Evolutionary conservation across 202 grass and related monocot species (phyloP).

Genomic region (Bolboschoenoplectus hybrid): DNA sequence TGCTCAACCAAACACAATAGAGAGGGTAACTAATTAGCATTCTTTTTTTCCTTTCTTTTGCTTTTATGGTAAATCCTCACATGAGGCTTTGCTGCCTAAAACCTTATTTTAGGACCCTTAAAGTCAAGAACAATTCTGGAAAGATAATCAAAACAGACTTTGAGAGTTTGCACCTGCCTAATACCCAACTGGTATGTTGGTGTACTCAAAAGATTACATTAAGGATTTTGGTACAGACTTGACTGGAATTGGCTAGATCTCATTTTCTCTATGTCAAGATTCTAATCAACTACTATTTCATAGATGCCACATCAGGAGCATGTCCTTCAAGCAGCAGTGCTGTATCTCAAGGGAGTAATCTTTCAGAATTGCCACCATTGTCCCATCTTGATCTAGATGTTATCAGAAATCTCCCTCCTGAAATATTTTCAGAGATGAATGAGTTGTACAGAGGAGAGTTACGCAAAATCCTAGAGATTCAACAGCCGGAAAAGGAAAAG

Average conservation of each 20-base stretch:
- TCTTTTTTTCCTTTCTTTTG: background rate
- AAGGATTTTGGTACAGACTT: background rate
- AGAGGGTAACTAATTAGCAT: conserved; percentile 38
- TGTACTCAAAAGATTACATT: background rate
- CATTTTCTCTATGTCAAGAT: conserved; percentile 7
- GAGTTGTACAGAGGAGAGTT: conserved; percentile 80
- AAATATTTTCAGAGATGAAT: conserved; percentile 94
- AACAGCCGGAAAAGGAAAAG: conserved; percentile 38
- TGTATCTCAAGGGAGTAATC: conserved; percentile 52
- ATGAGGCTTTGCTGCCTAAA: background rate
- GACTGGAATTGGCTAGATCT: background rate
- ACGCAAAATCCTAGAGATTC: conserved; percentile 52
- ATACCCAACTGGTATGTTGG: background rate
- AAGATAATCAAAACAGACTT: background rate
- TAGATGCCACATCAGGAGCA: conserved; percentile 9
- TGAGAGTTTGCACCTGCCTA: background rate
- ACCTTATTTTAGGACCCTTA: background rate
- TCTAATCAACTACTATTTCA: background rate
- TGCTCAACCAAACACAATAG: conserved; percentile 38
- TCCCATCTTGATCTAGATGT: conserved; percentile 81
- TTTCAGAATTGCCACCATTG: conserved; percentile 62
- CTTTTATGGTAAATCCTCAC: background rate
- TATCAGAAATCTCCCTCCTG: conserved; percentile 78
- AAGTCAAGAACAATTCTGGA: background rate
- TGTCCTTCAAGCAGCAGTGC: conserved; percentile 29